Evolutionary conservation across 1,284 basidiomycete genomes (phyloP).

Genomic region (Ceratobasidium sp.): DNA sequence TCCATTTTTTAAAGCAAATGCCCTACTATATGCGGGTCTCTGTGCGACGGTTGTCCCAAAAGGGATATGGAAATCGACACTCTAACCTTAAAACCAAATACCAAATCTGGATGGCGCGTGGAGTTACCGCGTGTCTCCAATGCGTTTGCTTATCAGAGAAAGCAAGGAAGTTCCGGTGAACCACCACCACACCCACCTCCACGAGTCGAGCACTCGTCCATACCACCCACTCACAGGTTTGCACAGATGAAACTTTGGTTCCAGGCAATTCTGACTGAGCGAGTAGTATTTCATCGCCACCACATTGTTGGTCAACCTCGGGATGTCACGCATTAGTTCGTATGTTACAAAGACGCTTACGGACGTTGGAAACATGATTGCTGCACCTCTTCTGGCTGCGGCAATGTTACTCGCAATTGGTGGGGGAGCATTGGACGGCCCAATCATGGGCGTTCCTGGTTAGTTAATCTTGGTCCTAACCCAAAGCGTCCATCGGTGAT

Average conservation of each 20-base stretch:
- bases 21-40: not conserved
- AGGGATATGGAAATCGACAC: not conserved
- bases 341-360: slow-evolving; percentile 11
- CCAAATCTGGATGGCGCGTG: slow-evolving; percentile 15
- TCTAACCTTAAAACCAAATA: slow-evolving; percentile 7
- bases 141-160: slow-evolving; percentile 32
- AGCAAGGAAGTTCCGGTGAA: not conserved
- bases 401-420: slow-evolving; percentile 32
- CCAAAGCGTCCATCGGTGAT: not conserved
- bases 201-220: slow-evolving; percentile 7
- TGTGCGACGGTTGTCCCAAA: not conserved
- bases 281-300: not conserved
- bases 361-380: slow-evolving; percentile 27
- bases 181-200: slow-evolving; percentile 2
- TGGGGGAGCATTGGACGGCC: slow-evolving; percentile 31
- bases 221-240: not conserved
- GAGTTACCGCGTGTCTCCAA: slow-evolving; percentile 40
- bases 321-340: slow-evolving; percentile 26
- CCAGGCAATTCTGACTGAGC: slow-evolving; percentile 3
- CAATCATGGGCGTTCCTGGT: slow-evolving; percentile 28
- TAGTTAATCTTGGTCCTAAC: not conserved
- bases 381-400: slow-evolving; percentile 29
- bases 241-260: not conserved
- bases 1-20: no score
- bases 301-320: not conserved